Base-by-base conservation (phyloP, 1,139 yeast species). In the Lodderomyces theae region DNA sequence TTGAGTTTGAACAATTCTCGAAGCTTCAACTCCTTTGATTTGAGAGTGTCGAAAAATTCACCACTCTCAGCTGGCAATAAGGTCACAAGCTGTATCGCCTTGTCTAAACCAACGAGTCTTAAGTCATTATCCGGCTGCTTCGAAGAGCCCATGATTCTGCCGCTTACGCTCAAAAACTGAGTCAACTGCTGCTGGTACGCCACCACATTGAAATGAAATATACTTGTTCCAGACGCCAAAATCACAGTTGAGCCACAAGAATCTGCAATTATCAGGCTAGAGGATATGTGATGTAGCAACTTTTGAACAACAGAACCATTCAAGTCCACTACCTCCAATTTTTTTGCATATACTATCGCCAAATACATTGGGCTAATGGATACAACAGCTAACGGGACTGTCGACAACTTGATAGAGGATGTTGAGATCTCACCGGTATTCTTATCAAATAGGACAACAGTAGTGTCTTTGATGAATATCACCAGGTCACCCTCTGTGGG, bases 281-380 rank as follows among this genome's bases (percentile, higher is more conserved):
- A 57, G 43, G 50, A 64, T 37, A 57, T 58, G 42, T 52, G 60
- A 56, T 64, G 76, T n/a, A 46, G 50, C 43, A 56, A 69, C 37
- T 48, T 60, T 47, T 78, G 82, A 16, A 77, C 58, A 4, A 66
- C 25, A 17, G 63, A 64, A 0, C 81, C 82, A 26, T 61, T 64
- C 17, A 64, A 52, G 42, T 77, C 80, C 11, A 72, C 44, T 0
- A 80, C 49, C 41, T 77, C 80, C 1, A 79, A 50, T 37, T 60
- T 65, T 42, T 71, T 71, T 31, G 60, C 53, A 38, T 66, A 65
- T 2, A 70, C 52, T 1, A 66, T 49, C n/a, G 78, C 47, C 11
- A 79, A 46, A 48, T 79, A 80, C 1, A 63, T 52, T 1, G 86
- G 85, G 33, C 60, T 53, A 37, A 77, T 56, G 34, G 59, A 62